These are phyloP conservation scores for Colletotrichum sp. DNA, from an alignment of 2,329 filamentous ascomycete species.

Conservation along the genomic window DNA sequence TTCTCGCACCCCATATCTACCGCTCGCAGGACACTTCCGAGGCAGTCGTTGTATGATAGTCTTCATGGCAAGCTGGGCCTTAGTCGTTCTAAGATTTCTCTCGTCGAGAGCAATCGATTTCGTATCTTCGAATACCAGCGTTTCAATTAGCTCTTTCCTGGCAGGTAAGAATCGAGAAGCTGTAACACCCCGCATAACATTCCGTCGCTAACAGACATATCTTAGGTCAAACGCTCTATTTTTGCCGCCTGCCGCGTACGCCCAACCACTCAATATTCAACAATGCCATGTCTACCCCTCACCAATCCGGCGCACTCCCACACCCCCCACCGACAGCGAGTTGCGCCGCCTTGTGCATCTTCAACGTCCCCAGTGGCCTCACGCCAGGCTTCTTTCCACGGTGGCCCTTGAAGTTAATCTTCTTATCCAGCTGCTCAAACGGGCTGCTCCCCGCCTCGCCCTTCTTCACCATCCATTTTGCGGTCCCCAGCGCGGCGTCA, in stretches of 20 bases:
- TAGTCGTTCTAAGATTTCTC: too few relatives aligned
- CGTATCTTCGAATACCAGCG: too few relatives aligned
- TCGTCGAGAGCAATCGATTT: too few relatives aligned
- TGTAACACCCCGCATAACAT: rapidly evolving
- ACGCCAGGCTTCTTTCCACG: conserved; percentile 48
- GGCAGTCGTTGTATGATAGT: too few relatives aligned
- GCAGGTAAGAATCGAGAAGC: too few relatives aligned
- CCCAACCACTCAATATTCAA: not conserved
- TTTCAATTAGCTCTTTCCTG: too few relatives aligned
- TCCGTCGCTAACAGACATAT: not conserved
- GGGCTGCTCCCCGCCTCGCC: conserved; percentile 58
- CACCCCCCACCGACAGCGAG: conserved; percentile 42
- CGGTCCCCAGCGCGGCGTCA: conserved; percentile 78
- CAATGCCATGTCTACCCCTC: not conserved
- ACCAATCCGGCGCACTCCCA: conserved; percentile 36
- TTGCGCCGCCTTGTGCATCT: conserved; percentile 42
- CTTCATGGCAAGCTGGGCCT: too few relatives aligned
- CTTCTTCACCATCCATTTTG: conserved; percentile 78
- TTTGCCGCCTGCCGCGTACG: not conserved
- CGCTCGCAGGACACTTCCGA: too few relatives aligned
- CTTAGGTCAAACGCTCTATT: not conserved
- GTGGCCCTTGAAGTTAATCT: conserved; percentile 48
- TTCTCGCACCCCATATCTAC: too few relatives aligned
- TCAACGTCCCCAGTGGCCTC: conserved; percentile 33
- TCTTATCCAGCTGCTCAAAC: conserved; percentile 50